Evolutionary conservation across 2,329 filamentous ascomycete species (phyloP).

Genomic region (Colletotrichum aenigma): DNA sequence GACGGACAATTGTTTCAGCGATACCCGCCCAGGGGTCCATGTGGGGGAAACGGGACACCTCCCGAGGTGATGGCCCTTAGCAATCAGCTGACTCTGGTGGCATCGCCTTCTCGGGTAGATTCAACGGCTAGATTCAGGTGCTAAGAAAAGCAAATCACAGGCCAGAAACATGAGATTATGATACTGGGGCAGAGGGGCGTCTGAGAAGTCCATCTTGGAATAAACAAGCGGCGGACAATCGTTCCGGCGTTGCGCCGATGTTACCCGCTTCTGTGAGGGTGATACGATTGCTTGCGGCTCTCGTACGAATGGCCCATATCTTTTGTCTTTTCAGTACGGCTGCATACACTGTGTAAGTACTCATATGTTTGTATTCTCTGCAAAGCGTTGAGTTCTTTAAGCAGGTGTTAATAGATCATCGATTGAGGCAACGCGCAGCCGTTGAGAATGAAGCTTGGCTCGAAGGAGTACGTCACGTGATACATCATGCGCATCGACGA

Average conservation of each 20-base stretch:
- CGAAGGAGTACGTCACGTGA: neutral
- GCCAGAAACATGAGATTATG: neutral
- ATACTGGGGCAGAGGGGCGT: neutral
- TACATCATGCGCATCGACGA: rapidly evolving
- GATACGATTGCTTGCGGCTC: neutral
- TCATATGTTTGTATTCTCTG: neutral
- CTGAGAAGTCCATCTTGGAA: neutral
- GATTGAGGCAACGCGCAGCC: neutral
- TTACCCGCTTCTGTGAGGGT: neutral
- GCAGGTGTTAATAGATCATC: neutral
- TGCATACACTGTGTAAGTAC: neutral
- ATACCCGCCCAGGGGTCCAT: neutral
- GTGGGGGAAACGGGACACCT: neutral
- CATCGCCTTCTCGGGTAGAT: neutral
- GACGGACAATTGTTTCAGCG: constrained; percentile 3
- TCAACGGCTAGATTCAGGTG: neutral
- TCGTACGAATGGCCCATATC: neutral
- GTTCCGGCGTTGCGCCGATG: neutral
- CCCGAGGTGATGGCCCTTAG: neutral
- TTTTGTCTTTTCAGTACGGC: neutral
- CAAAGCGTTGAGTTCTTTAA: neutral
- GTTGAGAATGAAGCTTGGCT: neutral
- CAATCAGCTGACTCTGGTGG: neutral
- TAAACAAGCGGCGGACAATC: neutral
- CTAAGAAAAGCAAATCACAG: neutral